Evolutionary conservation across 371 early-diverging fungal species (phyloP), one percentile per base, ranked within the genome.

Genomic region (Batkoa obscura): DNA sequence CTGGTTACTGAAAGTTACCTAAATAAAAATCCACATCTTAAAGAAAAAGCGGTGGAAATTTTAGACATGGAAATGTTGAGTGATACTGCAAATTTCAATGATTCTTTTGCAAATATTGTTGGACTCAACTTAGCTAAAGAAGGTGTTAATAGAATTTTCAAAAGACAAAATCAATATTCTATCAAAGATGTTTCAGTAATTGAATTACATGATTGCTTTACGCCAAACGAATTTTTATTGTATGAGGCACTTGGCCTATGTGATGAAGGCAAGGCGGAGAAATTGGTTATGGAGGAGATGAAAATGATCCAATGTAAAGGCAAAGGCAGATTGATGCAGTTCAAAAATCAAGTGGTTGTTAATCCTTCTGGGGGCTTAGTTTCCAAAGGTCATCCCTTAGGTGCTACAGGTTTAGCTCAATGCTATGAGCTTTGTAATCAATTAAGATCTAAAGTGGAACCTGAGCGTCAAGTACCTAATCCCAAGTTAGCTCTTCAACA

Each of bases 151-250:
- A 62, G 72, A 10, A 77, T 76, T 17, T 79, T 67, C n/a, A n/a
- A n/a, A 62, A 53, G 65, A 53, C 66, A 70, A 59, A 79, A 84
- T 3, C 72, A 73, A 0, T 77, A 83, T 47, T 70, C 74, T 50
- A 57, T 77, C 31, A 65, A 68, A 0, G 80, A 83, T 60, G 75
- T 86, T 3, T 71, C 75, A 58, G 81, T 84, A 8, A 70, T 83
- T 46, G 86, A 86, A 60, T 68, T 86, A 41, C 86, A 86, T 63
- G 86, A 86, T 65, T 86, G 84, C 67, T 86, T 83, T 68, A 78
- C 81, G 15, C 80, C 83, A 47, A 86, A 86, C 64, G 86, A 84
- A 73, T 63, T 86, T 15, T 68, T 84, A 52, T 82, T 83, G 4
- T 84, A 84, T 62, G 87, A 84, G 64, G 78, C 83, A 39, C 73